Evolutionary conservation across 352 stramenopile genomes (phyloP), one percentile per base, ranked within the genome.

Genomic region (Phytophthora sojae): DNA sequence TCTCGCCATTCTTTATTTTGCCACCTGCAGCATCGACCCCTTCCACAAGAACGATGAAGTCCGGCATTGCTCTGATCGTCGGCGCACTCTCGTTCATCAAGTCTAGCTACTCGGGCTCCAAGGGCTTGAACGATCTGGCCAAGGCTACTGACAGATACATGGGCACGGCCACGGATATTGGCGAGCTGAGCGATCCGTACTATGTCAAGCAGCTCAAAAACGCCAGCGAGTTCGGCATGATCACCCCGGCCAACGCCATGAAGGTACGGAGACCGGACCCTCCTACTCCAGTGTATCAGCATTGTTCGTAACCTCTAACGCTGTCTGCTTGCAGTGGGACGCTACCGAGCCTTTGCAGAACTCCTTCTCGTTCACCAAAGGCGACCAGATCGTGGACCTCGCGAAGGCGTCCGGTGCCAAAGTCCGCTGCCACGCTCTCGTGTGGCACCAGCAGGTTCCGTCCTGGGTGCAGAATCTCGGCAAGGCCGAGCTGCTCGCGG

Each of bases 221-320:
- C 29, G 14, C 37, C 37, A 56, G 50, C 14, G 52, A 63, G 19
- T 69, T 62, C 12, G 61, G 61, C 39, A 69, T 69, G 61, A 23
- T 62, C 61, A 69, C 61, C 17, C 61, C 61, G 15, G 52, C 51
- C 15, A 69, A 69, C 61, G 61, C 61, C 17, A 69, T 69, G 61
- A 69, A 67, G 60, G 60, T 67, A 21, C 25, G 50, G 50, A 53
- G 23, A 12, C 12, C 21, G 50, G 21, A 14, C 4, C 14, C 37
- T 19, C 17, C 12, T 19, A 7, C 6, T 26, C 19, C 0, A 53
- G 50, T 0, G 9, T 21, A n/a, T n/a, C n/a, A 9, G 21, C 50
- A 17, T 12, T 30, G 12, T 37, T 21, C 50, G 50, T 23, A 6
- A 6, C 8, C 21, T 56, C 21, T 29, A 12, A 30, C 50, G 11